Base-by-base conservation (phyloP, 2,329 filamentous ascomycete species). In the Lecanosticta acicola region DNA sequence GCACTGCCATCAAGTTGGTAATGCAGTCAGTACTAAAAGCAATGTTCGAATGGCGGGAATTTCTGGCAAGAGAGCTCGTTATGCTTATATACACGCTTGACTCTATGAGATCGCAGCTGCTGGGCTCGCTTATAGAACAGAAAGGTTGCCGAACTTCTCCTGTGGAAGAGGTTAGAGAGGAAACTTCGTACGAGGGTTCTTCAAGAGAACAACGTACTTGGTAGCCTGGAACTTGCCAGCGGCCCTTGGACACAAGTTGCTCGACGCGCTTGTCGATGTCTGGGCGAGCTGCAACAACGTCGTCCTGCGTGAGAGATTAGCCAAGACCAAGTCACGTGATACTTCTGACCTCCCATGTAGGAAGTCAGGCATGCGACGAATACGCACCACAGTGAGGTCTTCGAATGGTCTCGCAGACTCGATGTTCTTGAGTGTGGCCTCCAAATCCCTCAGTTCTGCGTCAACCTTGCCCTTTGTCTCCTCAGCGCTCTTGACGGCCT, bases 141-240 rank as follows among this genome's bases (percentile, higher is more conserved):
- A 91, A 63, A 97, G 83, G 71, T 97, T 90, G 77, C 93, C 93
- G 74, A 97, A 98, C 81, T 90, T 94, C 82, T 98, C 93, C 91
- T 97, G 64, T 59, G 64, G 38, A 39, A 24, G 33, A 40, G 3
- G 36, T 48, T 36, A 51, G 42, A n/a, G 39, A 16, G 14, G 3
- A 16, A 24, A 20, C 3, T n/a, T 17, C 21, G 14, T n/a, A 16
- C n/a, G 14, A 7, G 5, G 19, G 26, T 3, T 14, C 16, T 5
- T n/a, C n/a, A 36, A 18, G 26, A 13, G n/a, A n/a, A n/a, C n/a
- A 42, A 72, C 84, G 63, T 76, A 91, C 91, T 88, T 96, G 95
- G 86, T 98, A 98, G 69, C 93, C 93, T 56, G 93, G 90, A 67
- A 95, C 90, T 76, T 84, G 81, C 93, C 93, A 98, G 82, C 89